Evolutionary conservation across 2,329 filamentous ascomycete species (phyloP), one percentile per base, ranked within the genome.

Genomic region (Leptodontidium sp.): DNA sequence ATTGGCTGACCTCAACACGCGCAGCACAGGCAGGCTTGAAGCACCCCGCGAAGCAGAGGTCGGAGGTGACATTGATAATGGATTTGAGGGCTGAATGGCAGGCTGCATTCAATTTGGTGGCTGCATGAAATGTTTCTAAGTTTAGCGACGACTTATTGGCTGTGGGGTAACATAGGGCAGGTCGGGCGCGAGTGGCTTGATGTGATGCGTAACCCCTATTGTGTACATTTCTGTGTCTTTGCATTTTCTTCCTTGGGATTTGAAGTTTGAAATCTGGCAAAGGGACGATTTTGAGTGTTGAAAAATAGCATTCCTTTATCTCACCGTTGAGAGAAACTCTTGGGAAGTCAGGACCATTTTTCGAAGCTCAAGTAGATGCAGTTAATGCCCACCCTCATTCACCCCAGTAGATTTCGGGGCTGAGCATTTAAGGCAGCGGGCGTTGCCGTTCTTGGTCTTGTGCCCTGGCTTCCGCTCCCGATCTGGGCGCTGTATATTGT

Each of bases 1-100:
- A 53, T 53, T 53, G 24, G 50, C 7, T 53, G 1, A 32, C 32
- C 4, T 15, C 1, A 12, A 53, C 11, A 32, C 29, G 50, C 24
- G 24, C 2, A 53, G 49, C 24, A 32, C 29, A 53, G 29, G 26
- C 32, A 4, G 5, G 5, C 32, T 21, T 21, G 21, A 21, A 21
- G 21, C 24, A 1, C 50, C 50, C 3, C 50, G 29, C 8, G 21
- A 29, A 53, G 11, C 6, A 17, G 14, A 2, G 21, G 17, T 12
- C 12, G 29, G 24, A 3, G 14, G 50, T 32, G 14, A 32, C 24
- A 57, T n/a, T 57, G 29, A 38, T 3, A 8, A 52, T 2, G 45
- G 17, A 50, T 62, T 38, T 62, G 59, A 21, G 45, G 43, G 59
- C 59, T 62, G 59, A 62, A 24, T 21, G 59, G 59, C 4, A 50